These are phyloP conservation scores for Tulasnella sp. DNA, from an alignment of 768 basidiomycete genomes.

Conservation along the genomic window DNA sequence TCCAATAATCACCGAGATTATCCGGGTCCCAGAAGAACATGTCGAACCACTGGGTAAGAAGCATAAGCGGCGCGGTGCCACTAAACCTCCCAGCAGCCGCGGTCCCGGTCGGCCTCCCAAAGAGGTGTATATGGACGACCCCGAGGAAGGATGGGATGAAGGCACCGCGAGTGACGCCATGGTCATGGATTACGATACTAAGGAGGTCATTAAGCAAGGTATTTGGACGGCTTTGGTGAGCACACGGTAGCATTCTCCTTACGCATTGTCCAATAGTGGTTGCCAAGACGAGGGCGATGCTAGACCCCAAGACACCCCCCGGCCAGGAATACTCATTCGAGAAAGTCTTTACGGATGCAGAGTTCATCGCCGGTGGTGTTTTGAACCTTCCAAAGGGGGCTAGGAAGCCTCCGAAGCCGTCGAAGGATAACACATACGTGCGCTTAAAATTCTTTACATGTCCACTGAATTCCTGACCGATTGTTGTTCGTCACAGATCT, in stretches of 20 bases:
- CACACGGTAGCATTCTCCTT: not conserved
- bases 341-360: constrained; percentile 82
- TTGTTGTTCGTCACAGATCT: constrained; percentile 35
- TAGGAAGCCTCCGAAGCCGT: constrained; percentile 75
- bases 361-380: constrained; percentile 85
- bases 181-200: constrained; percentile 53
- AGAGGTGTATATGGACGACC: constrained; percentile 20
- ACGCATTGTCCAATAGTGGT: constrained; percentile 40
- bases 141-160: constrained; percentile 73
- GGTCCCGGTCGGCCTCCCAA: constrained; percentile 35
- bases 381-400: constrained; percentile 65
- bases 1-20: constrained; percentile 16
- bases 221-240: constrained; percentile 10
- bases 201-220: constrained; percentile 59
- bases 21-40: constrained; percentile 42
- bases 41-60: constrained; percentile 36
- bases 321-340: constrained; percentile 72
- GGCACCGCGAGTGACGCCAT: constrained; percentile 52
- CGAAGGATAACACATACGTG: constrained; percentile 91
- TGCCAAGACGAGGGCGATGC: constrained; percentile 60
- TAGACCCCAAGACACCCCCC: constrained; percentile 45
- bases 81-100: constrained; percentile 24
- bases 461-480: not conserved
- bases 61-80: constrained; percentile 31
- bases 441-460: constrained; percentile 24